Evolutionary conservation across 768 basidiomycete species (phyloP), one percentile per base, ranked within the genome.

Genomic region (Cantharellus cinnabarinus): DNA sequence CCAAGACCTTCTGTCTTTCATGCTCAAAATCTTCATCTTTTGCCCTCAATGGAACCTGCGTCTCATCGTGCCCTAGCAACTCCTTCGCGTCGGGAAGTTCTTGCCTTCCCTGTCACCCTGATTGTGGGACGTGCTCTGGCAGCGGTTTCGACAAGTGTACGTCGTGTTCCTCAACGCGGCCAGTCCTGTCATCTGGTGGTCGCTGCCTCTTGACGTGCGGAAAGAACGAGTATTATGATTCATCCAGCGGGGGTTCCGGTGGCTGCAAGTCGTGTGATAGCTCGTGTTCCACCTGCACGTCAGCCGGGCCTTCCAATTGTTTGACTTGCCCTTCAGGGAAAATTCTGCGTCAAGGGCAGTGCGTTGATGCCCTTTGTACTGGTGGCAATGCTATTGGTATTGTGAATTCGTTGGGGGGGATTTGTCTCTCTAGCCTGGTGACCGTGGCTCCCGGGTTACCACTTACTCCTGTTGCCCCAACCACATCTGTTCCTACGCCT

Each of bases 51-150:
- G 89, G 89, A 5, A 78, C 79, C 68, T 94, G 89, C 66, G 78
- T 85, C 52, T 71, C 77, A 15, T 76, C 79, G 3, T 93, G 89
- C 66, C 86, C 89, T 0, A 75, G 80, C 42, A 79, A 78, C 61
- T 78, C 81, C 2, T 83, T 89, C 70, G 70, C 74, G 57, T 76
- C 83, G 5, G 75, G 79, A 39, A 78, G 80, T 34, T 70, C 77
- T 37, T 93, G 89, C 71, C 66, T 79, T 58, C 64, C 80, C 3
- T 94, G 90, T 68, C 89, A 93, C 61, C 80, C 87, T 0, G 90
- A 93, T 66, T 94, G 89, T 65, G 79, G 78, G 14, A 80, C 83
- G 1, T 94, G 90, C 69, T 79, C 80, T 34, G 88, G 87, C n/a
- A 65, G 76, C 29, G 77, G 80, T 0, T 87, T 87, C 71, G 80